A percentile compares a stretch with the other conserved stretches of the same genome.
These are phyloP conservation scores for Herpetomonas samuelpessoai DNA, from an alignment of 208 protist species.

Conservation along the genomic window DNA sequence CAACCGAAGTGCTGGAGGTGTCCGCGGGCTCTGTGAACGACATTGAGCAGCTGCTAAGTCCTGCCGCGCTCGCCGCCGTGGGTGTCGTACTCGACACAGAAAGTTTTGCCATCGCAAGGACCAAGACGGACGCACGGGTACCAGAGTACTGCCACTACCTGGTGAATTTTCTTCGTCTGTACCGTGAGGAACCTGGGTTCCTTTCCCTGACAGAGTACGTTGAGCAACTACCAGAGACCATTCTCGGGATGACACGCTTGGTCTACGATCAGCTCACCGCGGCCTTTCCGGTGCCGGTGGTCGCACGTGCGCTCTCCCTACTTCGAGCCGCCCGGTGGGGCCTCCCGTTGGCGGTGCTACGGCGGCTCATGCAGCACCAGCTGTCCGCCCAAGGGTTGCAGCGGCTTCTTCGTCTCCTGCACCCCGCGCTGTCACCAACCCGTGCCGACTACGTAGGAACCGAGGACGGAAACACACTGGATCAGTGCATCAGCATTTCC, in stretches of 20 bases:
- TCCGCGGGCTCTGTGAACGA: slow-evolving; percentile 52
- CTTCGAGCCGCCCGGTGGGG: slow-evolving; percentile 63
- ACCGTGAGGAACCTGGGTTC: slow-evolving; percentile 52
- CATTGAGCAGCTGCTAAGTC: slow-evolving; percentile 64
- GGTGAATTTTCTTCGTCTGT: slow-evolving; percentile 42
- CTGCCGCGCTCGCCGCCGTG: slow-evolving; percentile 28
- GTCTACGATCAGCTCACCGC: slow-evolving; percentile 40
- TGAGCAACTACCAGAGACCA: slow-evolving; percentile 48
- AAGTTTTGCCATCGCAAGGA: slow-evolving; percentile 53
- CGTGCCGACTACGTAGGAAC: slow-evolving; percentile 14
- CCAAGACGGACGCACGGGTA: slow-evolving; percentile 46
- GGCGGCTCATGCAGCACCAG: slow-evolving; percentile 36
- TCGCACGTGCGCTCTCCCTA: slow-evolving; percentile 44
- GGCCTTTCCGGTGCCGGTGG: slow-evolving; percentile 43
- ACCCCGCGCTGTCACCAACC: slow-evolving; percentile 40
- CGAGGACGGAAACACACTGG: slow-evolving; percentile 33
- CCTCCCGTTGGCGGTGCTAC: slow-evolving; percentile 51
- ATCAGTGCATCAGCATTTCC: slow-evolving; percentile 33
- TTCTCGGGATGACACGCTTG: slow-evolving; percentile 38
- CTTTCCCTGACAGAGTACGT: slow-evolving; percentile 39
- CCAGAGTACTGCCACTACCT: slow-evolving; percentile 68
- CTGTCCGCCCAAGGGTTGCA: slow-evolving; percentile 50
- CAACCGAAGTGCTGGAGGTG: slow-evolving; percentile 50
- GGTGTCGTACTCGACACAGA: slow-evolving; percentile 61
- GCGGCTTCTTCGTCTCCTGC: slow-evolving; percentile 67